Percentiles rank a stretch among this genome's conserved stretches.
phyloP scores from a whole-genome alignment of 2,329 filamentous ascomycete species.

The Cytospora chrysosperma region DNA sequence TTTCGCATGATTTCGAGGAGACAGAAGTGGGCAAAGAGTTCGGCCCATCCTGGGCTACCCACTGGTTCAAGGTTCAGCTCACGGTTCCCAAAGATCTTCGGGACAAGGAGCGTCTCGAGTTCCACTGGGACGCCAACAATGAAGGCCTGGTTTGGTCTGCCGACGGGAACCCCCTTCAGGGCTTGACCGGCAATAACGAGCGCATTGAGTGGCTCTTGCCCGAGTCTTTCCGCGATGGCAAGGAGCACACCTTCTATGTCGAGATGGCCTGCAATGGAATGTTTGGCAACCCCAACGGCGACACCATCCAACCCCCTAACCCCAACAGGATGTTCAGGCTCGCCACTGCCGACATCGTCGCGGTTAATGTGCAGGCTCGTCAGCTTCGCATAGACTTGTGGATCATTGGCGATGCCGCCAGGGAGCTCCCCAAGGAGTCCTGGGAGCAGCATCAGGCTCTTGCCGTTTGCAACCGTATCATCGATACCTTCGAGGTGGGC shows the following conservation, averaged over 20 bases:
- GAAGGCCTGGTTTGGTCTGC: conserved; percentile 94
- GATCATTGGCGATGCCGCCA: conserved; percentile 90
- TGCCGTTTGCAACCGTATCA: conserved; percentile 80
- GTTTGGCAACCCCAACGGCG: conserved; percentile 89
- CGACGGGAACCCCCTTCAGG: conserved; percentile 86
- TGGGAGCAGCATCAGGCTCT: conserved; percentile 88
- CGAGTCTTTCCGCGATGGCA: conserved; percentile 74
- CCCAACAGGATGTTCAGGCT: conserved; percentile 82
- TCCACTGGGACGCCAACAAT: conserved; percentile 94
- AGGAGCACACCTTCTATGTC: conserved; percentile 87
- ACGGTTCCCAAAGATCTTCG: conserved; percentile 71
- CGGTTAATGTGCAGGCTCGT: conserved; percentile 81
- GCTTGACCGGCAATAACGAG: conserved; percentile 86
- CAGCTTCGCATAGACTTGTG: conserved; percentile 89
- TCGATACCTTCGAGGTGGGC: conserved; percentile 83
- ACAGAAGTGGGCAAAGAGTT: conserved; percentile 77
- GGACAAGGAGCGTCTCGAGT: conserved; percentile 80
- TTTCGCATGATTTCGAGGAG: conserved; percentile 69
- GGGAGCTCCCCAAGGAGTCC: conserved; percentile 84
- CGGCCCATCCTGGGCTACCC: conserved; percentile 94
- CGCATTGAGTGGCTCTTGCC: conserved; percentile 90
- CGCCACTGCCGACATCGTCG: conserved; percentile 77
- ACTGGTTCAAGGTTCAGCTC: conserved; percentile 89
- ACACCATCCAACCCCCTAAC: conserved; percentile 83
- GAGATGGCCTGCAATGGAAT: conserved; percentile 99